Conservation (phyloP, 495 filamentous ascomycete genomes). For the Aspergillus steynii region DNA sequence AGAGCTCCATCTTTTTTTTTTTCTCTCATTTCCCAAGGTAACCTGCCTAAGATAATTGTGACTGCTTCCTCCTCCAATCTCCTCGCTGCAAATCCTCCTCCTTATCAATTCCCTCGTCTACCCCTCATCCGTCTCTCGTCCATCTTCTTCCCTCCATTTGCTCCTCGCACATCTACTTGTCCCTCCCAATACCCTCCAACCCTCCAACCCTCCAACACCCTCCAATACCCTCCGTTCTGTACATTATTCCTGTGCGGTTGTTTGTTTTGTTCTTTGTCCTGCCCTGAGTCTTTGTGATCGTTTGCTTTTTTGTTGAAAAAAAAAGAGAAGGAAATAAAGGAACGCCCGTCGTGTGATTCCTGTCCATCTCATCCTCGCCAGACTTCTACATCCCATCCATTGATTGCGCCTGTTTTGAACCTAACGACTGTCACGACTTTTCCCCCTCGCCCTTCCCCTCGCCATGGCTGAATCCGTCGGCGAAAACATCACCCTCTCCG, state of each 20-base stretch:
- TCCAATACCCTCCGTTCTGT: slow-evolving; percentile 9
- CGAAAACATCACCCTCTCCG: slow-evolving; percentile 54
- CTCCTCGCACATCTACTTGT: neutral
- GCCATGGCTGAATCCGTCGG: slow-evolving; percentile 24
- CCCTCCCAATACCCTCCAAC: neutral
- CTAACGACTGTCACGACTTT: slow-evolving; percentile 32
- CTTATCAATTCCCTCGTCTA: slow-evolving; percentile 6
- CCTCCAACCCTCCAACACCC: slow-evolving; percentile 11
- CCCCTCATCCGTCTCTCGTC: slow-evolving; percentile 1
- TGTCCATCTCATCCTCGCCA: slow-evolving; percentile 1
- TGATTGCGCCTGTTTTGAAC: neutral
- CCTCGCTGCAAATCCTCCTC: neutral
- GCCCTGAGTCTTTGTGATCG: slow-evolving; percentile 10
- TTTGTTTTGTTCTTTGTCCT: slow-evolving; percentile 15
- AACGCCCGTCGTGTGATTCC: neutral
- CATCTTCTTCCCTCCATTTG: neutral
- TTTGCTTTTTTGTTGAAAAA: neutral
- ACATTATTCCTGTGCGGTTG: slow-evolving; percentile 16
- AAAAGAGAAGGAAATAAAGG: no score
- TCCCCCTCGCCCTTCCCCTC: slow-evolving; percentile 5
- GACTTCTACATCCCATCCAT: no score
- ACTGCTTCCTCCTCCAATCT: slow-evolving; percentile 11
- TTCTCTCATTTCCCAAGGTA: neutral
- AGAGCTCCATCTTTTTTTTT: slow-evolving; percentile 11
- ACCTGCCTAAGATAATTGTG: no score